Conservation (phyloP, 1,284 basidiomycete species). For the Boletus albobrunnescens region DNA sequence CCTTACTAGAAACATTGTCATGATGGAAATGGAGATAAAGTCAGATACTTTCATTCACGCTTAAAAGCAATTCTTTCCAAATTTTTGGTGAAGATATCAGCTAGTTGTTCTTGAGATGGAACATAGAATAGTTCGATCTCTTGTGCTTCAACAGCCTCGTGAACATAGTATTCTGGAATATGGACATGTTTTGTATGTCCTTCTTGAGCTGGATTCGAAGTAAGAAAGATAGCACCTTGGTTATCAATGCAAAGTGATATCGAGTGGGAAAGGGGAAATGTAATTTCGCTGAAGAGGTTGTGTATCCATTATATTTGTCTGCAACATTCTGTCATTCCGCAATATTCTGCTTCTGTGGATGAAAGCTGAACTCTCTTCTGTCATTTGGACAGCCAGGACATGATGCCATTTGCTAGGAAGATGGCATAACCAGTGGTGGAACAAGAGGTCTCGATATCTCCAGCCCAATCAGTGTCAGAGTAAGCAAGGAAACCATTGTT, state of each 20-base stretch:
- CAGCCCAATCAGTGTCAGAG: neutral
- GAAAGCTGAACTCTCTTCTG: no score
- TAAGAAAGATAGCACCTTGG: neutral
- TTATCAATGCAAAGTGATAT: neutral
- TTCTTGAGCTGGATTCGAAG: neutral
- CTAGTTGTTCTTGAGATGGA: neutral
- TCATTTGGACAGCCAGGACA: no score
- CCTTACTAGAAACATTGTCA: no score
- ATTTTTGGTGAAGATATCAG: neutral
- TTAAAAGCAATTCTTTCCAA: neutral
- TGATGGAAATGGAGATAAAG: neutral
- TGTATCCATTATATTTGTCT: neutral
- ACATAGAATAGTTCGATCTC: neutral
- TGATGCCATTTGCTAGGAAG: no score
- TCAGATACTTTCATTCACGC: neutral
- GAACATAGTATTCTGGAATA: neutral
- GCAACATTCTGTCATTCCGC: neutral
- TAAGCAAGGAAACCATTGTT: neutral
- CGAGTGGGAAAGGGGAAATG: neutral
- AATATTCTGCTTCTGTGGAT: no score
- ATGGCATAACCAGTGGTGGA: no score
- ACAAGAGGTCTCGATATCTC: no score
- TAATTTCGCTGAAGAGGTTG: neutral
- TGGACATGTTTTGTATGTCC: neutral
- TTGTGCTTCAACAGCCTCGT: neutral